Percentiles rank a stretch among this genome's conserved stretches.
phyloP scores from a whole-genome alignment of 2,329 filamentous ascomycete genomes.

The Aspergillus amoenus region DNA sequence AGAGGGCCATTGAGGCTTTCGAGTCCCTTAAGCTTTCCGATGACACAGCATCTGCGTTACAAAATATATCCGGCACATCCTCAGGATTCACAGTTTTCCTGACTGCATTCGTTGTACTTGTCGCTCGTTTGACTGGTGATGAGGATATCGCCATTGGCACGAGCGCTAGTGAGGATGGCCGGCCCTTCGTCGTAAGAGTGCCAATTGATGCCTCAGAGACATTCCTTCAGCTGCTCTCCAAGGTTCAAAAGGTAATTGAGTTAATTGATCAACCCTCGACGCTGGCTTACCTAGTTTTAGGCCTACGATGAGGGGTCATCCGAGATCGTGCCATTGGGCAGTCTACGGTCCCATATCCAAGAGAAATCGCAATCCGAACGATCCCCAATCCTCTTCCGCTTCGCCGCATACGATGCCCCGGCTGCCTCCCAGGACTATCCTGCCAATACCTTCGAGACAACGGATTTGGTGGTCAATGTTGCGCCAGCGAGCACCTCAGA shows the following conservation, averaged over 20 bases:
- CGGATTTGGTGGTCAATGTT: constrained; percentile 43
- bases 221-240: constrained; percentile 41
- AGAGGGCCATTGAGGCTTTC: constrained; percentile 44
- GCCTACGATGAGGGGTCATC: constrained; percentile 41
- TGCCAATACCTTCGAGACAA: constrained; percentile 45
- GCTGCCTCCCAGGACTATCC: constrained; percentile 41
- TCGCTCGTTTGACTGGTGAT: constrained; percentile 48
- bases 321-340: constrained; percentile 43
- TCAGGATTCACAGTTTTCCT: constrained; percentile 44
- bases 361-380: constrained; percentile 40
- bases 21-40: constrained; percentile 41
- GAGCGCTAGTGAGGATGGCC: constrained; percentile 43
- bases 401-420: constrained; percentile 49
- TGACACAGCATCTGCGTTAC: constrained; percentile 36
- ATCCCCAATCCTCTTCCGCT: constrained; percentile 46
- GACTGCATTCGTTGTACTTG: constrained; percentile 45
- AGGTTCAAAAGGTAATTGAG: constrained; percentile 39
- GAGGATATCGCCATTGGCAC: constrained; percentile 51
- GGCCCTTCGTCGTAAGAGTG: constrained; percentile 47
- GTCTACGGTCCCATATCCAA: constrained; percentile 42
- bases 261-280: background rate
- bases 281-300: constrained; percentile 22
- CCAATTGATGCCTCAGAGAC: constrained; percentile 41
- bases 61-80: constrained; percentile 37
- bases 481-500: constrained; percentile 24